Conservation (phyloP, 139 green algal genomes). For the Asterochloris erici region DNA sequence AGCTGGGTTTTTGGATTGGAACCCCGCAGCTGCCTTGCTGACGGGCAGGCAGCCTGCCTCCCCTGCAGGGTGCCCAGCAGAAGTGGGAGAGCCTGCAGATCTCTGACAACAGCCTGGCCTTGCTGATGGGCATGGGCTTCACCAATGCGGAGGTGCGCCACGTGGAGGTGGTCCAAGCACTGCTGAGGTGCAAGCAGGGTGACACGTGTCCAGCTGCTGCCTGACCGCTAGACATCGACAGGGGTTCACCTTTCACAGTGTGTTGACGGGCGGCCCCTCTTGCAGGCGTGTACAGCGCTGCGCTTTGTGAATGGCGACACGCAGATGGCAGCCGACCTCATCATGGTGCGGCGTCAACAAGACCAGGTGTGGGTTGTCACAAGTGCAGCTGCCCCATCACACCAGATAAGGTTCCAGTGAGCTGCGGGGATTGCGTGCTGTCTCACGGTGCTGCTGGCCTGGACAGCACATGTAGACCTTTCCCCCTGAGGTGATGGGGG, state of each 20-base stretch:
- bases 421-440: background rate
- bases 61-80: slow-evolving; percentile 31
- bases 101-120: slow-evolving; percentile 43
- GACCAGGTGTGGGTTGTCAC: background rate
- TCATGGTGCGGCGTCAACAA: slow-evolving; percentile 2
- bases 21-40: too few relatives aligned
- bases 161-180: background rate
- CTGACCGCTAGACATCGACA: background rate
- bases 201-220: background rate
- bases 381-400: background rate
- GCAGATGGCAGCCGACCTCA: background rate
- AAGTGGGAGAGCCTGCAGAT: slow-evolving; percentile 48
- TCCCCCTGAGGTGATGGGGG: background rate
- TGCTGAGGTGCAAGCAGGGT: background rate
- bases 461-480: background rate
- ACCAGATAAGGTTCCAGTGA: background rate
- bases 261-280: background rate
- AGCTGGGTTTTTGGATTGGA: too few relatives aligned
- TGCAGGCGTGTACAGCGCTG: slow-evolving; percentile 9
- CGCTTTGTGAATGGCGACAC: slow-evolving; percentile 3
- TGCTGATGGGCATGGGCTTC: slow-evolving; percentile 63
- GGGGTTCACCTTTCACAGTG: background rate
- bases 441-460: background rate
- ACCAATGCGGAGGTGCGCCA: slow-evolving; percentile 28
- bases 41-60: too few relatives aligned